Base-by-base conservation (phyloP, 1,284 basidiomycete genomes). In the Fomitopsis schrenkii region DNA sequence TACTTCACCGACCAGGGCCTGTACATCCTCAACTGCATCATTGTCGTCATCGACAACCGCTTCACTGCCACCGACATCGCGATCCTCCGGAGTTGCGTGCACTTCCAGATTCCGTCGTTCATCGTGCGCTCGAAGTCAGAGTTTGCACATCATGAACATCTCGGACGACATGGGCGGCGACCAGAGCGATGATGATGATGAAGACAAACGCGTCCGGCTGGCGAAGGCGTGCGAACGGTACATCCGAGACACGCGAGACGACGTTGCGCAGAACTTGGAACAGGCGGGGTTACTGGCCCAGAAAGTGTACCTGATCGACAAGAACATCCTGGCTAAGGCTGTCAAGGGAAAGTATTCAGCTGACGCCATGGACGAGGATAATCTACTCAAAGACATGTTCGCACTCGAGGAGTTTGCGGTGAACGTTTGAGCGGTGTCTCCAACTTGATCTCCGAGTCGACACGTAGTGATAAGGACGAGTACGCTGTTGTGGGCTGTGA, bases 301-400 rank as follows among this genome's bases (percentile, higher is more conserved):
- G 41, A 15, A 42, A 22, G 53, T 60, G n/a, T 60, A 60, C 36
- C 12, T 60, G 33, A 33, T 60, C 33, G 59, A 60, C 42, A 59
- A 52, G 46, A 46, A 58, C 45, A 8, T 5, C 30, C 12, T 58
- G 19, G 57, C 52, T 6, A 33, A 58, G 33, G 28, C 28, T 4
- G 35, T 41, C 33, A 36, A 42, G 15, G 46, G 57, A 10, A 58
- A 36, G 38, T 4, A 38, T n/a, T 36, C 46, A 1, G 22, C 12
- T 15, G 46, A 58, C 19, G 22, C 6, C 46, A 50, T 58, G 17
- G 57, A 58, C 44, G 57, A 58, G 36, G 33, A 26, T 30, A 36
- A 41, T 5, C 22, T 58, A 12, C 12, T 58, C 6, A 26, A 22
- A 14, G 57, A 58, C 40, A 30, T 58, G 46, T 48, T 48, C 14